Evolutionary conservation across 2,329 filamentous ascomycete species (phyloP).

Genomic region (Aspergillus sclerotialis): DNA sequence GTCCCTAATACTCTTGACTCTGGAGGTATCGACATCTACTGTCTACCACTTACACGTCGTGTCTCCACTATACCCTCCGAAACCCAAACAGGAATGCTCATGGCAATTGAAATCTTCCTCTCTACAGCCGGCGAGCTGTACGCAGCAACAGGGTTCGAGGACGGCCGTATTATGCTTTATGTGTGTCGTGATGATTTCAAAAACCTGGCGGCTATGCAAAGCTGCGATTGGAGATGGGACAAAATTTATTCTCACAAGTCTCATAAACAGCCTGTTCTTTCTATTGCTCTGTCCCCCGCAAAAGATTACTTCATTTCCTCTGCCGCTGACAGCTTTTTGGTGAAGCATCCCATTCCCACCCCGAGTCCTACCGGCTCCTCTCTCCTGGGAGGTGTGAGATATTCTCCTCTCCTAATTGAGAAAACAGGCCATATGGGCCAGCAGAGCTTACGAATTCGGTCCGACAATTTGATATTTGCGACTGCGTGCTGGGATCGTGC

Average conservation of each 20-base stretch:
- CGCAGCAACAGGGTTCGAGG: conserved; percentile 76
- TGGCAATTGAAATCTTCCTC: conserved; percentile 65
- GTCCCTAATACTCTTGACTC: conserved; percentile 72
- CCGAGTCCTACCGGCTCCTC: conserved; percentile 3
- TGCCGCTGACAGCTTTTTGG: conserved; percentile 71
- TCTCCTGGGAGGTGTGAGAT: conserved; percentile 10
- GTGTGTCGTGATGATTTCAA: conserved; percentile 39
- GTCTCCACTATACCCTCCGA: conserved; percentile 51
- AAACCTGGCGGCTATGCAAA: conserved; percentile 22
- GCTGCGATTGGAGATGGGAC: conserved; percentile 39
- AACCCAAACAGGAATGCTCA: conserved; percentile 64
- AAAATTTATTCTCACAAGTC: conserved; percentile 58
- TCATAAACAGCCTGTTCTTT: conserved; percentile 77
- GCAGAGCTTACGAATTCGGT: conserved; percentile 69
- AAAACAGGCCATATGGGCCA: conserved; percentile 89
- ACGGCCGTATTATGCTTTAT: conserved; percentile 65
- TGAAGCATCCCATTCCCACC: conserved; percentile 62
- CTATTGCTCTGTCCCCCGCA: conserved; percentile 51
- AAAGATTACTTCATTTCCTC: conserved; percentile 66
- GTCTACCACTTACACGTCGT: conserved; percentile 68
- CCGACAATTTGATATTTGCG: conserved; percentile 74
- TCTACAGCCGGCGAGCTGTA: conserved; percentile 44
- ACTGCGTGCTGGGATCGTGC: conserved; percentile 90
- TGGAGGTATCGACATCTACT: conserved; percentile 76
- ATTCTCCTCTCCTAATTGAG: conserved; percentile 50